Conservation (phyloP, 1,284 basidiomycete genomes). For the Ceratobasidium theobromae region DNA sequence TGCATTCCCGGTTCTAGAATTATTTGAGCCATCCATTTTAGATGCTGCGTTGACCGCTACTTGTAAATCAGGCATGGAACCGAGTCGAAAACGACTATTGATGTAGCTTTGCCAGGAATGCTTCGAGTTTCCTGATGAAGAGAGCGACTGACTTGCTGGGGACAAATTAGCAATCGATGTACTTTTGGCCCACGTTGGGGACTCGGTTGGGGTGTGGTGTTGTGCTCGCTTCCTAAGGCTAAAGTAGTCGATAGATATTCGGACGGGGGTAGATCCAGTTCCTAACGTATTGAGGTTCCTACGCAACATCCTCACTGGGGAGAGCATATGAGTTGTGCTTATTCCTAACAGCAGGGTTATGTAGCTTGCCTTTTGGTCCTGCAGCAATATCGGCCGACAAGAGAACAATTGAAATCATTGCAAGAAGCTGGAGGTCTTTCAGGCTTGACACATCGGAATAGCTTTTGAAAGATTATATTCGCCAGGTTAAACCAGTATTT, state of each 20-base stretch:
- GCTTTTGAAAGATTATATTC: background rate
- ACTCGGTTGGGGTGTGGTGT: constrained; percentile 17
- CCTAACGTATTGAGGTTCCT: constrained; percentile 5
- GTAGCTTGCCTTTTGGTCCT: constrained; percentile 27
- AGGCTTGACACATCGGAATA: constrained; percentile 30
- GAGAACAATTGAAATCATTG: constrained; percentile 36
- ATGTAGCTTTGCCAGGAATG: constrained; percentile 30
- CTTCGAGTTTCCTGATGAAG: constrained; percentile 29
- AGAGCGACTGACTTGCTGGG: constrained; percentile 18
- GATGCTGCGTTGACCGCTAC: constrained; percentile 16
- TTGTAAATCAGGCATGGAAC: constrained; percentile 27
- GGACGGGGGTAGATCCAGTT: constrained; percentile 15
- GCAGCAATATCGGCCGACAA: constrained; percentile 32
- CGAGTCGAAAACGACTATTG: constrained; percentile 26
- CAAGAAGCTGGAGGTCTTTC: constrained; percentile 36
- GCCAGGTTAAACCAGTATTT: background rate
- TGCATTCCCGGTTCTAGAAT: constrained; percentile 14
- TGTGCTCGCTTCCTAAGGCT: constrained; percentile 26
- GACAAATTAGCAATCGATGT: constrained; percentile 14
- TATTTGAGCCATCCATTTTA: background rate
- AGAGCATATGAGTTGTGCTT: background rate
- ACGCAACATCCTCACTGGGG: background rate
- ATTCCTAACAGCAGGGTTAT: background rate
- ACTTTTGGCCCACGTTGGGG: constrained; percentile 30
- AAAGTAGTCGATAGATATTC: constrained; percentile 35